Evolutionary conservation across 1,284 basidiomycete genomes (phyloP), one percentile per base, ranked within the genome.

Genomic region (Leccinum insigne): DNA sequence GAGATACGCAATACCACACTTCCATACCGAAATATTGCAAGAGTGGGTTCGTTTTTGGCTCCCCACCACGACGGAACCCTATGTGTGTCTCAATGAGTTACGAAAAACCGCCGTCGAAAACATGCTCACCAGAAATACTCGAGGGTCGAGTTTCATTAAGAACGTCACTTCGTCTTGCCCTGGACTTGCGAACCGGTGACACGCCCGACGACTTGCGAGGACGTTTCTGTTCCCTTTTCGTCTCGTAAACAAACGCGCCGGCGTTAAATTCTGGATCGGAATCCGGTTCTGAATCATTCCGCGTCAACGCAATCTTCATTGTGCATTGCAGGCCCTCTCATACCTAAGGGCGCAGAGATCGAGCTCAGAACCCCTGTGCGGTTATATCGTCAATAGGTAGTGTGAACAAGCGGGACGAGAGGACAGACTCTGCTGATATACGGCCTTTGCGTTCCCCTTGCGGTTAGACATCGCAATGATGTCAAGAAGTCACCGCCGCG

Each of bases 261-360:
- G 83, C 69, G 32, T 77, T 81, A 64, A 88, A 88, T 64, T 89
- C 86, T n/a, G 86, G 81, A 66, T 88, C 86, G 0, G 82, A 79
- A 64, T 86, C 87, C 69, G 68, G 67, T 61, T 77, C 75, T 77
- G 61, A 23, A 38, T 61, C 23, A 56, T 32, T n/a, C 4, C 16
- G 29, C n/a, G 57, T 63, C 13, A 64, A 21, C 4, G 2, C 2
- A 21, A 61, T 16, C 32, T 16, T 10, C 5, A 13, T 38, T 6
- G 42, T 26, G 14, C 3, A 40, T 35, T 35, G 32, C 32, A 5
- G 11, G 26, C n/a, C 14, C 2, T 64, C 18, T 49, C 49, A 23
- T 52, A 76, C 75, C 75, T 68, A 76, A 64, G 61, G 75, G 77
- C 0, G 76, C 77, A 8, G 75, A 61, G 23, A 78, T 71, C 13